Conservation (phyloP, 2,329 filamentous ascomycete genomes). For the Talaromyces amestolkiae region DNA sequence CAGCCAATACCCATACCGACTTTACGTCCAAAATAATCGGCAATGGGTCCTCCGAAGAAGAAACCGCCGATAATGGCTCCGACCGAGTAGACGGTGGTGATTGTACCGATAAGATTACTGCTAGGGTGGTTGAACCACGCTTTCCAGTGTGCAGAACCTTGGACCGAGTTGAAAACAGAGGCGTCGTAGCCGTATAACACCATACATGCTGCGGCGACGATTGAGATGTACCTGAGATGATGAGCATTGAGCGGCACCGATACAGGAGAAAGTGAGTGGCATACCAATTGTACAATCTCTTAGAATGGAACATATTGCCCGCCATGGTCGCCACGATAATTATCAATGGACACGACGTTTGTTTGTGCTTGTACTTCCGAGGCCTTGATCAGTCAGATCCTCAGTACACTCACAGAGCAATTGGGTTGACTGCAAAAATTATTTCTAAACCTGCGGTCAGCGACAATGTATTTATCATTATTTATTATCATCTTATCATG, state of each 20-base stretch:
- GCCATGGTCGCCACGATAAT: background rate
- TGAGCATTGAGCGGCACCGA: background rate
- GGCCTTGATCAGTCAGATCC: background rate
- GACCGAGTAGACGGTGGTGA: conserved; percentile 70
- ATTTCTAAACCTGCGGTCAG: background rate
- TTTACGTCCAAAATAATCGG: conserved; percentile 62
- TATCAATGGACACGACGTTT: background rate
- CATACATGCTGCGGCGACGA: conserved; percentile 71
- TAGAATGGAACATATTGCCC: conserved; percentile 1
- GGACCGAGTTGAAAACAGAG: conserved; percentile 70
- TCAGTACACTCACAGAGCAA: background rate
- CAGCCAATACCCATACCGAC: conserved; percentile 65
- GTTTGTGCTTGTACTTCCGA: background rate
- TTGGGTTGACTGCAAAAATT: background rate
- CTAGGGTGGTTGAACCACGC: conserved; percentile 56
- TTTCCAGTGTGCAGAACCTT: conserved; percentile 66
- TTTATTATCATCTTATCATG: background rate
- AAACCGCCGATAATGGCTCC: conserved; percentile 68
- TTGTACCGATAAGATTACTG: conserved; percentile 50
- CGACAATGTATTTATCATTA: background rate
- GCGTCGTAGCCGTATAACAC: conserved; percentile 73
- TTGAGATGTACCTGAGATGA: conserved; percentile 58
- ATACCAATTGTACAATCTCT: conserved; percentile 17
- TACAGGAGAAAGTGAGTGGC: background rate
- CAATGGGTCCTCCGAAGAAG: conserved; percentile 64